Conservation (phyloP, 2,329 filamentous ascomycete genomes). For the Fusarium drepaniforme region DNA sequence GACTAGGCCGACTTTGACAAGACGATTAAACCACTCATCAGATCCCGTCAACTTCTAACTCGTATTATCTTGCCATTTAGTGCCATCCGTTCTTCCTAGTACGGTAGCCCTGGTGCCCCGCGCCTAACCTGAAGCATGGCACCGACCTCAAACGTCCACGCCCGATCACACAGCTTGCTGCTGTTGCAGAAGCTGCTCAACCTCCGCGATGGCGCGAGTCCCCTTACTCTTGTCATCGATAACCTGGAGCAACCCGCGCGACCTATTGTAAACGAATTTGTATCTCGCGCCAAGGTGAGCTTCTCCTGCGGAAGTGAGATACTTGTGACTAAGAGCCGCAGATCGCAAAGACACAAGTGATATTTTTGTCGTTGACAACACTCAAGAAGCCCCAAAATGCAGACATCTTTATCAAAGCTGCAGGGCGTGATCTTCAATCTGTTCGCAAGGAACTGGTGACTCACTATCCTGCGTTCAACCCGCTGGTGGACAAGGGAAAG, state of each 20-base stretch:
- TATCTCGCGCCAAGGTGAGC: slow-evolving; percentile 77
- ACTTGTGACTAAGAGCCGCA: slow-evolving; percentile 27
- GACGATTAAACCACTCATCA: not conserved
- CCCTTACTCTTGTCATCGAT: slow-evolving; percentile 88
- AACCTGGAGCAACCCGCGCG: slow-evolving; percentile 83
- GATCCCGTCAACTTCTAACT: not conserved
- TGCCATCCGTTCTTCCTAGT: too few species aligned
- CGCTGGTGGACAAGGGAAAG: slow-evolving; percentile 50
- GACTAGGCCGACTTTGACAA: not conserved
- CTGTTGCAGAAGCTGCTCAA: slow-evolving; percentile 86
- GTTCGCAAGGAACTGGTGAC: slow-evolving; percentile 72
- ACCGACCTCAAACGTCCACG: slow-evolving; percentile 70
- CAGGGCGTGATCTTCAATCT: slow-evolving; percentile 66
- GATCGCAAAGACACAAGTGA: slow-evolving; percentile 75
- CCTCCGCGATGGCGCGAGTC: slow-evolving; percentile 82
- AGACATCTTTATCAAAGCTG: slow-evolving; percentile 75
- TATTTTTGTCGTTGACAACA: slow-evolving; percentile 85
- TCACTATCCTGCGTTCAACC: slow-evolving; percentile 58
- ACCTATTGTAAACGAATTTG: slow-evolving; percentile 79
- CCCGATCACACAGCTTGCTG: slow-evolving; percentile 86
- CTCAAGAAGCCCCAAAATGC: slow-evolving; percentile 72
- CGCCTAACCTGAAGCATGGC: slow-evolving; percentile 58
- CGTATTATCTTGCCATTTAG: not conserved
- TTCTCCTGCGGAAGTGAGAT: not conserved
- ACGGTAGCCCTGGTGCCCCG: not conserved